These are phyloP conservation scores for Agrostemma githago DNA, from an alignment of 148 eudicot species.

Conservation along the genomic window DNA sequence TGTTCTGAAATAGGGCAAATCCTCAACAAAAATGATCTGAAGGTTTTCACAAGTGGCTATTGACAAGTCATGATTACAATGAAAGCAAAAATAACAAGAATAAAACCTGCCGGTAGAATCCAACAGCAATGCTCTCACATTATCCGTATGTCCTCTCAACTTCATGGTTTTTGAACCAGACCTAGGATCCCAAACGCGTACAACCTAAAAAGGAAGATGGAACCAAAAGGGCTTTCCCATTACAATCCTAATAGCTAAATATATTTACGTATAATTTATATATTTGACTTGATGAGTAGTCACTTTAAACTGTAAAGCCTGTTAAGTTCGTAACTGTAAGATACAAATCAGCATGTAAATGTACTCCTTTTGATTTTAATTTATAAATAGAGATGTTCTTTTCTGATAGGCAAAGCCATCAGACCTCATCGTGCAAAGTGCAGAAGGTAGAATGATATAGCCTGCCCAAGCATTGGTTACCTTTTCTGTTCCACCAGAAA, in stretches of 20 bases:
- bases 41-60: not conserved
- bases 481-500: constrained; percentile 99
- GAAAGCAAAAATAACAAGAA: not conserved
- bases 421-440: not conserved
- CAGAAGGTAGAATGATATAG: constrained; percentile 8
- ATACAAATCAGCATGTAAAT: not conserved
- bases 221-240: not conserved
- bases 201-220: constrained; percentile 46
- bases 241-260: not conserved
- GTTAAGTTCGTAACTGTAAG: not conserved
- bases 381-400: not conserved
- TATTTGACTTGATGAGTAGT: not conserved
- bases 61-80: not conserved
- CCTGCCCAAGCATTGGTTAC: constrained; percentile 31
- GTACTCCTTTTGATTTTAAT: not conserved
- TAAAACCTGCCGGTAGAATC: constrained; percentile 94
- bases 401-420: not conserved
- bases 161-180: constrained; percentile 94
- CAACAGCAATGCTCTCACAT: constrained; percentile 78
- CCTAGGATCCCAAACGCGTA: constrained; percentile 98
- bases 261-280: not conserved
- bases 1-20: not conserved
- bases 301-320: not conserved
- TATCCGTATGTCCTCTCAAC: constrained; percentile 96
- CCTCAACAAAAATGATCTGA: not conserved